These are phyloP conservation scores for Selaginella moellendorffii DNA, from an alignment of 75 land plant species.

Conservation along the genomic window DNA sequence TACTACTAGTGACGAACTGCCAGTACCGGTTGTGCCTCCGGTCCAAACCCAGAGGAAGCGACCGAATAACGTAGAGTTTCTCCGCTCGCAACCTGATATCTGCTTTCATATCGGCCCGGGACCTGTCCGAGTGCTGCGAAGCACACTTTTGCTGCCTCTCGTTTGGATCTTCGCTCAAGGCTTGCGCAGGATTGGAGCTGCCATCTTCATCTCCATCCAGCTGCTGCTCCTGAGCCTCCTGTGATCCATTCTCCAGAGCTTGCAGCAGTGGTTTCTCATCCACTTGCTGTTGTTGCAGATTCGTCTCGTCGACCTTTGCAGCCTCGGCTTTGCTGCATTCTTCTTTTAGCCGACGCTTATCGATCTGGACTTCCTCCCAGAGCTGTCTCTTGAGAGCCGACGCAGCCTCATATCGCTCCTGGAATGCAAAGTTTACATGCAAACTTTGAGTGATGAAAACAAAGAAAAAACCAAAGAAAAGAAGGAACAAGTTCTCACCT, in stretches of 20 bases:
- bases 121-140: constrained; percentile 66
- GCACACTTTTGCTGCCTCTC: too few relatives aligned
- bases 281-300: too few relatives aligned
- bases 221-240: too few relatives aligned
- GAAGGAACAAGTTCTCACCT: constrained; percentile 32
- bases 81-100: constrained; percentile 74
- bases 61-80: constrained; percentile 73
- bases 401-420: constrained; percentile 87
- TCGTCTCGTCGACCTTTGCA: too few relatives aligned
- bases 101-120: constrained; percentile 67
- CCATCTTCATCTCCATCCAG: not conserved
- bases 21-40: constrained; percentile 87
- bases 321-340: constrained; percentile 17
- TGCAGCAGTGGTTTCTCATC: too few relatives aligned
- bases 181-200: not conserved
- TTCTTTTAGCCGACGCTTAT: constrained; percentile 72
- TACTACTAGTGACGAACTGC: constrained; percentile 85
- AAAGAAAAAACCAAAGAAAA: not conserved
- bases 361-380: constrained; percentile 92
- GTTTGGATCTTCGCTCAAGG: too few relatives aligned
- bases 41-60: constrained; percentile 85
- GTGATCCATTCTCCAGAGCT: not conserved
- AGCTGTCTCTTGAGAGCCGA: constrained; percentile 85
- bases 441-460: not conserved
- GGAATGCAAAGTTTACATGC: not conserved